These are phyloP conservation scores for Fusarium subglutinans DNA, from an alignment of 2,329 filamentous ascomycete species.

Conservation along the genomic window DNA sequence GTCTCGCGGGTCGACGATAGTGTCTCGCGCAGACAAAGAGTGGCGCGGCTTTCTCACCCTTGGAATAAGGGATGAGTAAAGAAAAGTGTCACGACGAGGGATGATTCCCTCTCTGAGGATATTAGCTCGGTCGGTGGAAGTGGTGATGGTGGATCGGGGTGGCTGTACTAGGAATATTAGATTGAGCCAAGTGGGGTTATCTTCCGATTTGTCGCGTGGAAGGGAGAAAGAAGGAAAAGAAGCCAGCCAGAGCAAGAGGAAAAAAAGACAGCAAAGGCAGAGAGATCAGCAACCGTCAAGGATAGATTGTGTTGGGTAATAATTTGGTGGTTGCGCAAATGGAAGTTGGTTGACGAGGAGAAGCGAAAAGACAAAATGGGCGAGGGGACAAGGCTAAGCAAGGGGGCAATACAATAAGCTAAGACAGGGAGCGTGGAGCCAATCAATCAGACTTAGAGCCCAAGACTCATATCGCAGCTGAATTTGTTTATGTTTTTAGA, in stretches of 20 bases:
- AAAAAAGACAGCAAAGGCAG: not conserved
- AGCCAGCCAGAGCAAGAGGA: not conserved
- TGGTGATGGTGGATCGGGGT: constrained; percentile 29
- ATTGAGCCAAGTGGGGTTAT: constrained; percentile 14
- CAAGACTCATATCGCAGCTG: constrained; percentile 2
- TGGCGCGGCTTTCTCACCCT: constrained; percentile 4
- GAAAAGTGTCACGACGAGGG: not conserved
- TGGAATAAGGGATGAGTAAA: constrained; percentile 7
- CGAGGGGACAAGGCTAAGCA: constrained; percentile 11
- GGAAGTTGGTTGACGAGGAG: constrained; percentile 24
- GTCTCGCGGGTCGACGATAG: not conserved
- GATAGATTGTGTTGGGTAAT: not conserved
- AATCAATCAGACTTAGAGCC: constrained; percentile 9
- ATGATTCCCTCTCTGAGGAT: constrained; percentile 1
- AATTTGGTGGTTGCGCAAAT: constrained; percentile 18
- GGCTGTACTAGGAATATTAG: constrained; percentile 18
- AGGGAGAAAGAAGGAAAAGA: not conserved
- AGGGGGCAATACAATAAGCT: not conserved
- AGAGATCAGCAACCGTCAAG: not conserved
- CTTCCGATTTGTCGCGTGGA: not conserved
- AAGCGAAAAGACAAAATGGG: constrained; percentile 7
- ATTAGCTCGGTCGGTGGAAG: constrained; percentile 22
- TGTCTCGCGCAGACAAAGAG: constrained; percentile 21
- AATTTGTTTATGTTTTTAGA: not conserved
- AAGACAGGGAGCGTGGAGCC: constrained; percentile 11